Percentiles rank a stretch among this genome's conserved stretches.
Conservation (phyloP, 2,329 filamentous ascomycete genomes). For the Diaporthe velutina region DNA sequence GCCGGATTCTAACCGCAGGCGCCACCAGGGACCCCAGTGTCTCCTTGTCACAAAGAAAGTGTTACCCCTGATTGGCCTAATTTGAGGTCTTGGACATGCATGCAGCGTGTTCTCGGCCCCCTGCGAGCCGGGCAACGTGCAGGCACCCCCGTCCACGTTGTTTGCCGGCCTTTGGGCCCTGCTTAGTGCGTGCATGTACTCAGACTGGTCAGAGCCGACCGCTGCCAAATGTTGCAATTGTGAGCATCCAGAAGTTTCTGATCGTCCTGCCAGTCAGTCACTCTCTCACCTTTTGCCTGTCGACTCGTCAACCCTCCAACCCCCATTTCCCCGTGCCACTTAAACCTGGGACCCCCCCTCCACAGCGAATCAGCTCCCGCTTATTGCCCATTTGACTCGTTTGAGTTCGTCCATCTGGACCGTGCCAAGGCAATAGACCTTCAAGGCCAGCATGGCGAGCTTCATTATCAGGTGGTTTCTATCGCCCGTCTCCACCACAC, state of each 20-base stretch:
- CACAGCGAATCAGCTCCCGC: slow-evolving; percentile 2
- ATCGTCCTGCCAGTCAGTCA: slow-evolving; percentile 18
- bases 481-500: slow-evolving; percentile 22
- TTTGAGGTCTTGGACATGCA: slow-evolving; percentile 29
- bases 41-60: slow-evolving; percentile 27
- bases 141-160: slow-evolving; percentile 13
- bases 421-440: slow-evolving; percentile 11
- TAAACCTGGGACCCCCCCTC: background rate
- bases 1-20: slow-evolving; percentile 19
- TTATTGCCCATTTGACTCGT: slow-evolving; percentile 15
- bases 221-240: background rate
- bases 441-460: slow-evolving; percentile 11
- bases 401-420: slow-evolving; percentile 18
- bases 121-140: slow-evolving; percentile 25
- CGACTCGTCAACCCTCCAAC: background rate
- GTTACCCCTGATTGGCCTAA: slow-evolving; percentile 30
- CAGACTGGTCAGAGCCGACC: background rate
- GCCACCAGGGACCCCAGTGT: slow-evolving; percentile 9
- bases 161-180: slow-evolving; percentile 6
- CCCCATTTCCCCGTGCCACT: slow-evolving; percentile 9
- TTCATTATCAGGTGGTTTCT: slow-evolving; percentile 13
- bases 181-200: background rate
- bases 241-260: slow-evolving; percentile 15
- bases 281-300: background rate
- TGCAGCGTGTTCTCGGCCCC: slow-evolving; percentile 19